Base-by-base conservation (phyloP, 495 filamentous ascomycete species). In the Aspergillus steynii region DNA sequence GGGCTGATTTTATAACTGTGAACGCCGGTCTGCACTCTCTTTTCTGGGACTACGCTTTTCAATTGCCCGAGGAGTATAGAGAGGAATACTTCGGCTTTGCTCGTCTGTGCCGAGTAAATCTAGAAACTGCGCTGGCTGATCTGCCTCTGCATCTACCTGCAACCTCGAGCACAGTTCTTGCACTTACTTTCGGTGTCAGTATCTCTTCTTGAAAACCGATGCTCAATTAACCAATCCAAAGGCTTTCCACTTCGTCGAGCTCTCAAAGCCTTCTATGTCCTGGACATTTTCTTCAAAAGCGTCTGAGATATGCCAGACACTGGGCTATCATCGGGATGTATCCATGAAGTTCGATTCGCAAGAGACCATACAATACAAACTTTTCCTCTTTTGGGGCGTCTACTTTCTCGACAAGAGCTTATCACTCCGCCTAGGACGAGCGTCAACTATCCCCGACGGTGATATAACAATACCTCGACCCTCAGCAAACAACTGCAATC, bases 321-420 rank as follows among this genome's bases (percentile, higher is more conserved):
- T 51, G 10, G 49, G 49, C 49, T 51, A 51, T 51, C 49, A 51
- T 51, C 49, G 49, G 49, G 25, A 51, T 51, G 10, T 26, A 26
- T 51, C 49, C 49, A 51, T 51, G 49, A 51, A 26, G 49, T 7
- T 51, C 25, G 49, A 51, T 20, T 51, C 49, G 49, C 49, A 14
- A 51, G 49, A 51, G 10, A 51, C 49, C 49, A 51, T 26, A 12
- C 49, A 51, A 51, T 51, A 51, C 49, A 51, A 51, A 51, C 49
- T 14, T 7, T 51, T 51, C 53, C 53, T 27, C 67, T 64, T 53
- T 25, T 59, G 57, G 57, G n/a, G 14, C 50, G 46, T 59, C 47
- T 59, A 59, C 57, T 31, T 59, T 29, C 27, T 50, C 25, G 57
- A 59, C 46, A 59, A 59, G 46, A 51, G 20, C 46, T 29, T 59